Evolutionary conservation across 345 rosid species (phyloP).

Genomic region (Salix udensis): DNA sequence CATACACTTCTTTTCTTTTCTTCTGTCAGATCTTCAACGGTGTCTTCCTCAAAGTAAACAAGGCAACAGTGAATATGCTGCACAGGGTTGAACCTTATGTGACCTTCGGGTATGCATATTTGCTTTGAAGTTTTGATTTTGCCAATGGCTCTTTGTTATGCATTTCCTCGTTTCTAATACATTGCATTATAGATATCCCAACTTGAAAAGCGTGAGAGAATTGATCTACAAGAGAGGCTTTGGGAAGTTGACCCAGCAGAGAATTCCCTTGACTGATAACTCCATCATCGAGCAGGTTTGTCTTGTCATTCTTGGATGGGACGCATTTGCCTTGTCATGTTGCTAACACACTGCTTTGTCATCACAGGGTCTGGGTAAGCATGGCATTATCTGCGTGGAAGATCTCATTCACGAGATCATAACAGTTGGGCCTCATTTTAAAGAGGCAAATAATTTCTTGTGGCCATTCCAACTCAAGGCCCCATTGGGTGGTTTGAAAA

Average conservation of each 20-base stretch:
- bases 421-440: constrained; percentile 91
- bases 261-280: constrained; percentile 76
- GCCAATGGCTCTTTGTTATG: neutral
- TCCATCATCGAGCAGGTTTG: constrained; percentile 69
- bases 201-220: constrained; percentile 83
- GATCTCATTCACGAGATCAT: constrained; percentile 84
- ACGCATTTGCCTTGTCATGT: neutral
- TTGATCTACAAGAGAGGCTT: constrained; percentile 85
- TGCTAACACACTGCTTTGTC: neutral
- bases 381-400: constrained; percentile 68
- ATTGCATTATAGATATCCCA: constrained; percentile 59
- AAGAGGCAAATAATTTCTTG: constrained; percentile 80
- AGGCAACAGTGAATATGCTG: constrained; percentile 88
- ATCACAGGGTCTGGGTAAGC: constrained; percentile 59
- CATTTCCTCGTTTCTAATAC: neutral
- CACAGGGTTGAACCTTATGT: constrained; percentile 93
- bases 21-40: constrained; percentile 79
- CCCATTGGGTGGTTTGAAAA: constrained; percentile 75
- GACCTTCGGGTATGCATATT: constrained; percentile 63
- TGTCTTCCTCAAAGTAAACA: constrained; percentile 85
- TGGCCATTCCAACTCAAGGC: constrained; percentile 98
- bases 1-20: neutral
- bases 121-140: neutral
- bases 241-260: constrained; percentile 79
- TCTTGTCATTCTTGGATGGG: neutral